These are phyloP conservation scores for Eutrema salsugineum DNA, from an alignment of 441 rosid genomes.

Conservation along the genomic window DNA sequence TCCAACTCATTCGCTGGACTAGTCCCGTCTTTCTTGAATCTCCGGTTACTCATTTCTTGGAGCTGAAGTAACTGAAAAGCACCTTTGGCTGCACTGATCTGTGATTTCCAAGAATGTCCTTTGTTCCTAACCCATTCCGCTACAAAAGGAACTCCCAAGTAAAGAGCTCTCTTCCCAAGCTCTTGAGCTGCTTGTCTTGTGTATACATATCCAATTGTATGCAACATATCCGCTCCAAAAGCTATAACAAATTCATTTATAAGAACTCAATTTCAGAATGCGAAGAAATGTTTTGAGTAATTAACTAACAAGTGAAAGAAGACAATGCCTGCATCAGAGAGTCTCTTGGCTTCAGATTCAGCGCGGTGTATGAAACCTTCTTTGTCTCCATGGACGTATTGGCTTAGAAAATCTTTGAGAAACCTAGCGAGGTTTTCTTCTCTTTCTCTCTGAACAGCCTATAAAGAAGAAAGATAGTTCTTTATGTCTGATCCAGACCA, in stretches of 20 bases:
- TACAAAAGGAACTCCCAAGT: conserved; percentile 84
- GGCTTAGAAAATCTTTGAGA: conserved; percentile 60
- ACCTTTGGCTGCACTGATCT: conserved; percentile 92
- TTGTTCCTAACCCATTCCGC: conserved; percentile 92
- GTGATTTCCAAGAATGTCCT: conserved; percentile 95
- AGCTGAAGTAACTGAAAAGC: conserved; percentile 79
- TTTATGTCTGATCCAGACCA: background rate
- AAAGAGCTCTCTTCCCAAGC: conserved; percentile 88
- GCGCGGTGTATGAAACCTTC: conserved; percentile 60
- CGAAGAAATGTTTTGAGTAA: conserved; percentile 9
- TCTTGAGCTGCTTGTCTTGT: conserved; percentile 90
- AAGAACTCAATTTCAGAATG: background rate
- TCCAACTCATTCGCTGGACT: conserved; percentile 63
- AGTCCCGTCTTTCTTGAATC: conserved; percentile 57
- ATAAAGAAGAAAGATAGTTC: background rate
- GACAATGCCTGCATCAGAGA: conserved; percentile 58
- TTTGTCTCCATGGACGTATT: conserved; percentile 74
- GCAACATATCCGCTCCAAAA: conserved; percentile 69
- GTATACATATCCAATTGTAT: conserved; percentile 83
- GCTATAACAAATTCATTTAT: conserved; percentile 29
- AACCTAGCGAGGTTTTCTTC: conserved; percentile 78
- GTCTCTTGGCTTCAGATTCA: conserved; percentile 77
- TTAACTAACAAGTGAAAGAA: background rate
- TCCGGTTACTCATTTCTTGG: conserved; percentile 69
- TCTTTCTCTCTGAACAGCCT: conserved; percentile 88